These are phyloP conservation scores for Nephelium lappaceum DNA, from an alignment of 345 rosid genomes.

Conservation along the genomic window DNA sequence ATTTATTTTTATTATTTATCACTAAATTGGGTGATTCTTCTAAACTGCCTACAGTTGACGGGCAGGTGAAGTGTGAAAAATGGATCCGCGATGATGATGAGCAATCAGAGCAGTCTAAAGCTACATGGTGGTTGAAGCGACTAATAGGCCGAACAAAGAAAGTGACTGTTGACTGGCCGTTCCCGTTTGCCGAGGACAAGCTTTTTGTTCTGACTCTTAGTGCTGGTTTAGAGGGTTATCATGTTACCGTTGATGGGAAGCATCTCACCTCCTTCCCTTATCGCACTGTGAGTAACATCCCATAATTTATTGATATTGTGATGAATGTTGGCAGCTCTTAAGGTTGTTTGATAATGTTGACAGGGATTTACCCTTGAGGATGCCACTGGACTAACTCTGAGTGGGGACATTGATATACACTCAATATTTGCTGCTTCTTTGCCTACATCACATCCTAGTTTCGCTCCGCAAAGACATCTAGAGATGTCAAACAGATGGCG, in stretches of 20 bases:
- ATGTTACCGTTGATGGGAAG: slow-evolving; percentile 83
- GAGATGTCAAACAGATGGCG: slow-evolving; percentile 83
- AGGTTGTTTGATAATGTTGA: slow-evolving; percentile 23
- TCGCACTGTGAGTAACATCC: slow-evolving; percentile 72
- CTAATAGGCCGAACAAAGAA: slow-evolving; percentile 70
- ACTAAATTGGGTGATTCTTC: slow-evolving; percentile 20
- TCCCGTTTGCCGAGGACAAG: slow-evolving; percentile 76
- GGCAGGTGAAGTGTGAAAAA: slow-evolving; percentile 87
- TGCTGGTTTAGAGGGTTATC: slow-evolving; percentile 95
- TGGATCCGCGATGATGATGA: slow-evolving; percentile 85
- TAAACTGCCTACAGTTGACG: slow-evolving; percentile 68
- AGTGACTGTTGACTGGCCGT: slow-evolving; percentile 86
- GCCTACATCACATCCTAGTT: slow-evolving; percentile 85
- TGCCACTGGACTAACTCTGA: slow-evolving; percentile 86
- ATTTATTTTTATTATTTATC: neutral
- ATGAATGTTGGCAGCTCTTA: slow-evolving; percentile 26
- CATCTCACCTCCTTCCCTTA: slow-evolving; percentile 92
- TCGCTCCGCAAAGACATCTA: slow-evolving; percentile 78
- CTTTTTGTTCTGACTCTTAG: slow-evolving; percentile 85
- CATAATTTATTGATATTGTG: slow-evolving; percentile 5
- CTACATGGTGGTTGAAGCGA: slow-evolving; percentile 90
- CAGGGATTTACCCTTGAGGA: slow-evolving; percentile 96
- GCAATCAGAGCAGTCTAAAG: slow-evolving; percentile 63
- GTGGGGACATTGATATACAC: slow-evolving; percentile 78
- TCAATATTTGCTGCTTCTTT: slow-evolving; percentile 83